Percentiles rank a stretch among this genome's conserved stretches.
phyloP scores from a whole-genome alignment of 2,329 filamentous ascomycete species.

The Pleomassaria siparia region DNA sequence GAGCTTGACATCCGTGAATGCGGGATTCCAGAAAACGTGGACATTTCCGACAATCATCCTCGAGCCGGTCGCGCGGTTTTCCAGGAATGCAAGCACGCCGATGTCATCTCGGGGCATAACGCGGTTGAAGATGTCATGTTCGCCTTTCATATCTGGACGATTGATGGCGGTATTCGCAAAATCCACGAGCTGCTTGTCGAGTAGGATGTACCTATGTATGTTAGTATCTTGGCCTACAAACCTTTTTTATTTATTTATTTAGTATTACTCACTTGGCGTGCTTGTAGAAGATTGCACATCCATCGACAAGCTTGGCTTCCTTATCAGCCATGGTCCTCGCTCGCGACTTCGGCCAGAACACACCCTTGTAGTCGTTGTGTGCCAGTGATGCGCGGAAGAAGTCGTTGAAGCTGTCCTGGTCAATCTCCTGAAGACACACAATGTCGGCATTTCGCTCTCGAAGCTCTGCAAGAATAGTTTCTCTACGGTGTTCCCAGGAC shows the following conservation, averaged over 20 bases:
- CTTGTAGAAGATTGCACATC: constrained; percentile 96
- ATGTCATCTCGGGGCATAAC: constrained; percentile 99
- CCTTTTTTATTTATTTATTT: background rate
- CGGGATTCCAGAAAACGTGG: constrained; percentile 93
- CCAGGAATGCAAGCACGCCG: constrained; percentile 86
- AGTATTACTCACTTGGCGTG: constrained; percentile 66
- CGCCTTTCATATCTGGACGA: constrained; percentile 93
- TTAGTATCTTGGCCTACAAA: constrained; percentile 11
- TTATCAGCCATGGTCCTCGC: constrained; percentile 90
- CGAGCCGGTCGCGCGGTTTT: constrained; percentile 87
- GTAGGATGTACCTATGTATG: constrained; percentile 65
- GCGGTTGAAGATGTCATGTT: constrained; percentile 96
- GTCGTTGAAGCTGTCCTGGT: constrained; percentile 86
- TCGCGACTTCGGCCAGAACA: constrained; percentile 88
- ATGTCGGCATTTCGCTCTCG: constrained; percentile 80
- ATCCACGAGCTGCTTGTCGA: constrained; percentile 93
- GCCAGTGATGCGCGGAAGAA: constrained; percentile 87
- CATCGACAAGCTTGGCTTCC: constrained; percentile 87
- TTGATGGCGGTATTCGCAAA: constrained; percentile 92
- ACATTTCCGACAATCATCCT: constrained; percentile 91
- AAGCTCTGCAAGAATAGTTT: constrained; percentile 82
- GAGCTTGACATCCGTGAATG: constrained; percentile 88
- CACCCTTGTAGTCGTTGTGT: constrained; percentile 86
- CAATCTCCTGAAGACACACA: constrained; percentile 90
- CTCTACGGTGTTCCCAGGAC: constrained; percentile 82